These are phyloP conservation scores for Mycena crocata DNA, from an alignment of 768 basidiomycete species.

Conservation along the genomic window DNA sequence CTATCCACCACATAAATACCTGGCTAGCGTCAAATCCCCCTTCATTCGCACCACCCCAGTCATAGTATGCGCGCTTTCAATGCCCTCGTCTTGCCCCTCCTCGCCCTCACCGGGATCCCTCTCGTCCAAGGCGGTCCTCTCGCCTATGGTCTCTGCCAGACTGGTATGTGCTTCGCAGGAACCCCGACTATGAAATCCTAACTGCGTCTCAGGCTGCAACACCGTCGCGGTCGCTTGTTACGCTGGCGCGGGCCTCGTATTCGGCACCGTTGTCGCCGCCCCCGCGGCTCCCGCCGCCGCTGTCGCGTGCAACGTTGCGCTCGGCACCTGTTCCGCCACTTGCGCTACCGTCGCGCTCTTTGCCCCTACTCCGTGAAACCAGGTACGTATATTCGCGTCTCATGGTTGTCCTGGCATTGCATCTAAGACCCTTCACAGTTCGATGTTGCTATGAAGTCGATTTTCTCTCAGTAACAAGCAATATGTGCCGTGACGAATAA, in stretches of 20 bases:
- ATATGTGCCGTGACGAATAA: too few relatives aligned
- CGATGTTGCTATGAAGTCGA: too few relatives aligned
- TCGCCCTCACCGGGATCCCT: background rate
- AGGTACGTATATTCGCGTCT: too few relatives aligned
- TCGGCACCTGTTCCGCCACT: slow-evolving; percentile 54
- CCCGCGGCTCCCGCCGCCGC: slow-evolving; percentile 47
- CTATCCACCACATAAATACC: slow-evolving; percentile 1
- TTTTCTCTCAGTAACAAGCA: too few relatives aligned
- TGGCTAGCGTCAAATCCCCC: background rate
- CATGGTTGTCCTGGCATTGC: too few relatives aligned
- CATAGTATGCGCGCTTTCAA: slow-evolving; percentile 9
- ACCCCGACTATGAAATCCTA: background rate
- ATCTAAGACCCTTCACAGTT: too few relatives aligned
- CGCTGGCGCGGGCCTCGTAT: slow-evolving; percentile 50
- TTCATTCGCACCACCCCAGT: background rate
- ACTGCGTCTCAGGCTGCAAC: slow-evolving; percentile 44
- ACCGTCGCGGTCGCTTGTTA: slow-evolving; percentile 54
- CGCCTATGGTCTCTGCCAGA: slow-evolving; percentile 56
- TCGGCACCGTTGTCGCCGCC: slow-evolving; percentile 53
- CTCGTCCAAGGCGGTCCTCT: slow-evolving; percentile 44
- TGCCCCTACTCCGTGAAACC: background rate
- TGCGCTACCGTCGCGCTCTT: slow-evolving; percentile 45
- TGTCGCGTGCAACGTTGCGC: slow-evolving; percentile 51
- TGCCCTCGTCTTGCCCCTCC: background rate
- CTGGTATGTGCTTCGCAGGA: slow-evolving; percentile 39